phyloP scores from a whole-genome alignment of 352 stramenopile species.

The Pythium coloratum region DNA sequence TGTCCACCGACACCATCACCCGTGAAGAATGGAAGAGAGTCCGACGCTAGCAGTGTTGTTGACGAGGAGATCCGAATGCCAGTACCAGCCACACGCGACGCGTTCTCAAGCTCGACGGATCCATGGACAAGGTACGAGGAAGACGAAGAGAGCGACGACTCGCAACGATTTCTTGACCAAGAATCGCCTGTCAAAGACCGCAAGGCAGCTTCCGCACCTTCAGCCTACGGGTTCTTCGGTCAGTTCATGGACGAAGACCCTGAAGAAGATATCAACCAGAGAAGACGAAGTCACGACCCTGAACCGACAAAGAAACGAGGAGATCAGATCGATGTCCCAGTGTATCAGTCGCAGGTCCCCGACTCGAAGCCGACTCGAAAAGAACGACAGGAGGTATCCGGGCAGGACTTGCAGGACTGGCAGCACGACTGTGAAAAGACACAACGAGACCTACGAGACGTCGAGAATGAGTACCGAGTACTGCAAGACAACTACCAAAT shows the following conservation, averaged over 20 bases:
- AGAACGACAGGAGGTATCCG: background rate
- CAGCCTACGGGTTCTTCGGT: conserved; percentile 12
- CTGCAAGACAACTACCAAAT: conserved; percentile 60
- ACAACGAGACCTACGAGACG: conserved; percentile 27
- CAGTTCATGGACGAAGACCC: conserved; percentile 4
- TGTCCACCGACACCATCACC: background rate
- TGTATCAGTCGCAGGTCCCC: background rate
- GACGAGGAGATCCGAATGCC: conserved; percentile 4
- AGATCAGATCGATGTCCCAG: background rate
- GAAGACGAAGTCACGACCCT: background rate
- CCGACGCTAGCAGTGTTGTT: background rate
- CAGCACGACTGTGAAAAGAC: conserved; percentile 31
- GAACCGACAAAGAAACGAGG: background rate
- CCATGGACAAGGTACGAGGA: background rate
- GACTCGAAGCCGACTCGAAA: background rate
- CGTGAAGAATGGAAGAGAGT: background rate
- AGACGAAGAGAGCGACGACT: conserved; percentile 21
- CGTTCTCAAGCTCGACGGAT: background rate
- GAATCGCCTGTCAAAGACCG: conserved; percentile 21
- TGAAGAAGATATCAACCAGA: background rate
- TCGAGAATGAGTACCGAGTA: conserved; percentile 32
- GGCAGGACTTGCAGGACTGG: conserved; percentile 1
- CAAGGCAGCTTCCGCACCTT: background rate
- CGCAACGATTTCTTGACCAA: conserved; percentile 22
- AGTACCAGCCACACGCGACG: background rate